Evolutionary conservation across 2,329 filamentous ascomycete species (phyloP).

Genomic region (Beauveria medogensis): DNA sequence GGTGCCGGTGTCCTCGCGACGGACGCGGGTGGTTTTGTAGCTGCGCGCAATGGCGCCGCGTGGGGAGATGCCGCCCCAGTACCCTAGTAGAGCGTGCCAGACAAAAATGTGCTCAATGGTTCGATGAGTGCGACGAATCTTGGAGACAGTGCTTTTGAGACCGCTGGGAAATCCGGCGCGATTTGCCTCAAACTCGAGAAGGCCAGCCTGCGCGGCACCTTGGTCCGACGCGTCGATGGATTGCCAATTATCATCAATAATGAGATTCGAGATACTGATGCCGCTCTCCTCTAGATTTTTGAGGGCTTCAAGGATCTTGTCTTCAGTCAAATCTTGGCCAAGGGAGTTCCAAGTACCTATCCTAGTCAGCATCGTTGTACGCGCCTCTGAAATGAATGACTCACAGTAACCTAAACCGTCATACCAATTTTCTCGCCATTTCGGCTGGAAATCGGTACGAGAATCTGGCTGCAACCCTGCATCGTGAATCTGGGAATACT

Average conservation of each 20-base stretch:
- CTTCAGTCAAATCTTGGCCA: constrained; percentile 72
- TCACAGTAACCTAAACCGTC: constrained; percentile 85
- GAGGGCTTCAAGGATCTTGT: constrained; percentile 70
- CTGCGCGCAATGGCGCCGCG: constrained; percentile 63
- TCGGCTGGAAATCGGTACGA: constrained; percentile 38
- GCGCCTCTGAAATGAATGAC: constrained; percentile 17
- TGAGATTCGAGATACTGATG: constrained; percentile 75
- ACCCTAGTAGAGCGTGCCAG: constrained; percentile 85
- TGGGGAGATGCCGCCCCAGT: constrained; percentile 84
- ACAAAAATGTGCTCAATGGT: constrained; percentile 79
- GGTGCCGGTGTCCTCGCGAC: constrained; percentile 38
- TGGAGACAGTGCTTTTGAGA: constrained; percentile 59
- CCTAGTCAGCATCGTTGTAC: constrained; percentile 14
- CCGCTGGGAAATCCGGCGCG: constrained; percentile 70
- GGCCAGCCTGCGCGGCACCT: constrained; percentile 48
- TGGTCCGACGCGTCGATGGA: constrained; percentile 45
- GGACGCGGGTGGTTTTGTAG: constrained; percentile 65
- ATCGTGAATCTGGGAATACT: constrained; percentile 29
- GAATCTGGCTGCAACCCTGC: constrained; percentile 19
- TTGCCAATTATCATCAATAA: constrained; percentile 98
- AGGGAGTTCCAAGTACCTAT: constrained; percentile 85
- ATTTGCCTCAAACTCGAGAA: constrained; percentile 83
- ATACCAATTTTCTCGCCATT: constrained; percentile 83
- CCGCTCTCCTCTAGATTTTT: constrained; percentile 60
- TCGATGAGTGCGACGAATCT: constrained; percentile 61